A percentile compares a stretch with the other conserved stretches of the same genome.
These are phyloP conservation scores for Marasmius sp. DNA, from an alignment of 1,284 basidiomycete genomes.

Conservation along the genomic window DNA sequence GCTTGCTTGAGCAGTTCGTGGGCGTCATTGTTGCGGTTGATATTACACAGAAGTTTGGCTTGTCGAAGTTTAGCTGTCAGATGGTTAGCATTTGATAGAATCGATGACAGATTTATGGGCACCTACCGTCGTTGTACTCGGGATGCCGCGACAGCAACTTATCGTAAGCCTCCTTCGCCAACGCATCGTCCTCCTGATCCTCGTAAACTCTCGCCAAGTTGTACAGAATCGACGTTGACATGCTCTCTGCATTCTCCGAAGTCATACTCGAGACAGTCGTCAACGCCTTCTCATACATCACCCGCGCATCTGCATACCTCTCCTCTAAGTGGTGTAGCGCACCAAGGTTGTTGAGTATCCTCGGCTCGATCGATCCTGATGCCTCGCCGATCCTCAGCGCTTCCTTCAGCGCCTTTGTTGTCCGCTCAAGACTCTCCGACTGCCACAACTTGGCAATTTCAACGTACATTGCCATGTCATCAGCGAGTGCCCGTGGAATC, in stretches of 20 bases:
- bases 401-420: constrained; percentile 70
- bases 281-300: constrained; percentile 69
- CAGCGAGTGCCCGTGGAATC: constrained; percentile 55
- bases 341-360: constrained; percentile 83
- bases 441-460: constrained; percentile 90
- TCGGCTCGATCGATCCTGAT: constrained; percentile 52
- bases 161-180: constrained; percentile 83
- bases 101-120: background rate
- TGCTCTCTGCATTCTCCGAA: constrained; percentile 56
- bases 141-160: constrained; percentile 84
- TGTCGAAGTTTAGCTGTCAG: constrained; percentile 84
- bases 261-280: constrained; percentile 51
- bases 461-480: constrained; percentile 82
- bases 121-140: constrained; percentile 90
- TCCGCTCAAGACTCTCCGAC: constrained; percentile 73
- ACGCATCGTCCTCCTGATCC: constrained; percentile 67
- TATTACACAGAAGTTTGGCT: constrained; percentile 70
- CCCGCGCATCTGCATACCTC: constrained; percentile 53
- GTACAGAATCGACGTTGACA: constrained; percentile 83
- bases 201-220: constrained; percentile 90
- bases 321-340: constrained; percentile 75
- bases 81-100: constrained; percentile 3
- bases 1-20: constrained; percentile 88
- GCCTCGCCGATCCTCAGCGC: constrained; percentile 63
- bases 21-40: constrained; percentile 76